A percentile compares a stretch with the other conserved stretches of the same genome.
phyloP scores from a whole-genome alignment of 495 filamentous ascomycete genomes.

The Penicillium antarcticum region DNA sequence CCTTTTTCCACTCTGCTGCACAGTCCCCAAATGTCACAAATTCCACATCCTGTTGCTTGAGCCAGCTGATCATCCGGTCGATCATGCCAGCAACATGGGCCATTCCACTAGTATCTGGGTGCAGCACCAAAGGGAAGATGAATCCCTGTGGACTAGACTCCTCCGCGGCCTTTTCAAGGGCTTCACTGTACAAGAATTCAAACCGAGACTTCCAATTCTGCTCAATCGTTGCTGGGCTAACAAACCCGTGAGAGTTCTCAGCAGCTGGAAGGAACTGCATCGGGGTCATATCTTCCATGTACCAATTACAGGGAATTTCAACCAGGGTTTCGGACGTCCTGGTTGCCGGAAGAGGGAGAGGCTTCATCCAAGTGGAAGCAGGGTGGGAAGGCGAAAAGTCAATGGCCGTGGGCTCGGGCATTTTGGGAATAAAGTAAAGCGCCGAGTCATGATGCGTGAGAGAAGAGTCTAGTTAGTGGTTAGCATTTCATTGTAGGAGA shows the following conservation, averaged over 20 bases:
- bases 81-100: constrained; percentile 60
- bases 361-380: constrained; percentile 57
- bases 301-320: constrained; percentile 54
- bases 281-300: constrained; percentile 58
- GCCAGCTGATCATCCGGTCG: constrained; percentile 51
- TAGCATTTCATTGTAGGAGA: not conserved
- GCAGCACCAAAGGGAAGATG: constrained; percentile 51
- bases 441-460: constrained; percentile 53
- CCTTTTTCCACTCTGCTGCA: constrained; percentile 13
- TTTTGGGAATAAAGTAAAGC: constrained; percentile 49
- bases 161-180: constrained; percentile 24
- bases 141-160: constrained; percentile 15
- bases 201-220: constrained; percentile 55
- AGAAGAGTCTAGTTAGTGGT: constrained; percentile 39
- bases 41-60: constrained; percentile 35
- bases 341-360: constrained; percentile 29
- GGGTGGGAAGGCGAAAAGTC: constrained; percentile 43
- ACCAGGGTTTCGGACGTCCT: constrained; percentile 35
- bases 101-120: constrained; percentile 62
- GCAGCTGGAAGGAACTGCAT: constrained; percentile 50
- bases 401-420: constrained; percentile 46
- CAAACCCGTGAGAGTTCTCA: constrained; percentile 52
- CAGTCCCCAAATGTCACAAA: constrained; percentile 15
- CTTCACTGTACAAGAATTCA: constrained; percentile 27
- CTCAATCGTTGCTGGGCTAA: constrained; percentile 49